Conservation (phyloP, 2,329 filamentous ascomycete species). For the Ustilaginoidea virens region DNA sequence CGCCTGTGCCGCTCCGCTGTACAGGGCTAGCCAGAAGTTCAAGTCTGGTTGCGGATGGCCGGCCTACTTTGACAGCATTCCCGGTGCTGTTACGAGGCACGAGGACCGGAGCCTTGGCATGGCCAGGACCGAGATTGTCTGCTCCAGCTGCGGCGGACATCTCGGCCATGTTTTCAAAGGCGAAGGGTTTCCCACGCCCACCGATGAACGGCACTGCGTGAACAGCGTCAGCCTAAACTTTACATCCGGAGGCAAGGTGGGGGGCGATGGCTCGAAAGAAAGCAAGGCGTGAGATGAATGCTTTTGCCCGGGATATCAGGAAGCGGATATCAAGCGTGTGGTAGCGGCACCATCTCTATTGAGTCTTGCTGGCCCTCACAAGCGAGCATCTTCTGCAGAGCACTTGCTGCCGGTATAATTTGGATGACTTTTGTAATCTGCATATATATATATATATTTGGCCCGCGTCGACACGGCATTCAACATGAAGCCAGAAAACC, state of each 20-base stretch:
- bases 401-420: too few relatives aligned
- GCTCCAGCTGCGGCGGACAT: conserved; percentile 86
- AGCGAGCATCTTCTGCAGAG: too few relatives aligned
- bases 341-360: too few relatives aligned
- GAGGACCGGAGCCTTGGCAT: conserved; percentile 68
- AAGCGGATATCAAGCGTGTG: too few relatives aligned
- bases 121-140: conserved; percentile 83
- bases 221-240: conserved; percentile 89
- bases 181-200: conserved; percentile 70
- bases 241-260: conserved; percentile 42
- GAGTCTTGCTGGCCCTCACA: too few relatives aligned
- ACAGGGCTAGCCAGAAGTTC: conserved; percentile 91
- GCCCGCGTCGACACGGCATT: too few relatives aligned
- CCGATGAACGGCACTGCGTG: conserved; percentile 92
- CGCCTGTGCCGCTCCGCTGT: conserved; percentile 74
- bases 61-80: conserved; percentile 90
- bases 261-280: conserved; percentile 16
- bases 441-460: too few relatives aligned
- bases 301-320: too few relatives aligned
- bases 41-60: conserved; percentile 95
- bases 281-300: conserved; percentile 19
- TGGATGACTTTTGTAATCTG: too few relatives aligned
- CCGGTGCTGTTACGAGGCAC: conserved; percentile 74
- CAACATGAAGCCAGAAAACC: too few relatives aligned
- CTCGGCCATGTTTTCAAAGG: conserved; percentile 92